Base-by-base conservation (phyloP, 73 alveolate genomes). In the Paramecium biaurelia region DNA sequence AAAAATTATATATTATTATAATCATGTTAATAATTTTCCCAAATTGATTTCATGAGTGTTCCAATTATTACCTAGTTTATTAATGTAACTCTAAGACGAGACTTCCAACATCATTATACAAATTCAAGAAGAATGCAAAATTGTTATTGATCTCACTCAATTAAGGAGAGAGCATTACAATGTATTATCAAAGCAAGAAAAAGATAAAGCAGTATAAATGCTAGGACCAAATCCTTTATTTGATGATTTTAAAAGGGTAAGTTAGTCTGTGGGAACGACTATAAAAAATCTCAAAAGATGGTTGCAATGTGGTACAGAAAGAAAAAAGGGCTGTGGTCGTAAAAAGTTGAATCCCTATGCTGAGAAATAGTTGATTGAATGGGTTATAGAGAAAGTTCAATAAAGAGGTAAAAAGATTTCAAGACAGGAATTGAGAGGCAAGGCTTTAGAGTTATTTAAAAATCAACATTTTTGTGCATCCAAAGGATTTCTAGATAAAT, bases 241-340 rank as follows among this genome's bases (percentile, higher is more conserved):
- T 23, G 23, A 43, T 10, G 90, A 79, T 21, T 79, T 42, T n/a
- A 26, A 23, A 14, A 38, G 49, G 47, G 90, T 79, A 5, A 79
- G 90, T 79, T 24, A 43, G 37, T 0, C 26, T 0, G 8, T 79
- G 20, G 42, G 56, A 24, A 79, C 72, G 2, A 45, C 90, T 2
- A 41, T 79, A 2, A 79, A 79, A 47, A 79, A 79, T 43, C 37
- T 79, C 3, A 79, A 79, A 47, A 10, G 90, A 38, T 79, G 90
- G 90, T 11, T 38, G 2, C 12, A 18, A 20, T 12, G 41, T 79
- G 90, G 90, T 21, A 79, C 90, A 37, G 70, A 38, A 24, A 38
- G 90, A n/a, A 79, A 79, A 34, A 45, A 79, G n/a, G 90, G 90
- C 10, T 79, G 90, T 45, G 90, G 90, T 14, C n/a, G 90, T 8